phyloP scores from a whole-genome alignment of 1,284 basidiomycete species.

The Puccinia horiana region DNA sequence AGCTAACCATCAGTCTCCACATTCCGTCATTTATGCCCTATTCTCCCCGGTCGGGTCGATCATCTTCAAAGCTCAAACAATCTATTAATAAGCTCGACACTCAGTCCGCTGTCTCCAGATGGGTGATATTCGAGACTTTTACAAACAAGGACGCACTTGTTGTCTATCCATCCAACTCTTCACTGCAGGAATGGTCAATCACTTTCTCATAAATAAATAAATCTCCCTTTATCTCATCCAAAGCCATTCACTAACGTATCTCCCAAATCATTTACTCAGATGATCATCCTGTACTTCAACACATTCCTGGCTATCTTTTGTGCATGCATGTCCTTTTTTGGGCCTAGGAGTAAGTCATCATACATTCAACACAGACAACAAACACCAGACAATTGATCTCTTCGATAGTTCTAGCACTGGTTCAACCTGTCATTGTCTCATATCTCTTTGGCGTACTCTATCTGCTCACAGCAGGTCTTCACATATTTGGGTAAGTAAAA shows the following conservation, averaged over 20 bases:
- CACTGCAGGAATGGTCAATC: conserved; percentile 15
- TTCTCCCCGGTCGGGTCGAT: not conserved
- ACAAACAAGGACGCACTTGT: conserved; percentile 45
- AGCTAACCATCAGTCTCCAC: not conserved
- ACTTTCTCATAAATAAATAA: not conserved
- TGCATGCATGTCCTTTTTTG: conserved; percentile 36
- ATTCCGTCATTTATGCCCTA: conserved; percentile 1
- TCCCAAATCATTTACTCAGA: not conserved
- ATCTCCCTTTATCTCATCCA: not conserved
- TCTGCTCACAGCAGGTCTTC: conserved; percentile 2
- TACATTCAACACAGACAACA: not conserved
- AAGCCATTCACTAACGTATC: too few relatives aligned
- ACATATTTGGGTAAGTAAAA: conserved; percentile 31
- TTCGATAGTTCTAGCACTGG: conserved; percentile 40
- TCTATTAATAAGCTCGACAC: not conserved
- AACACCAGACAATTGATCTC: not conserved
- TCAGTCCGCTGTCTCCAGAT: not conserved
- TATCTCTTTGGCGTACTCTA: conserved; percentile 45
- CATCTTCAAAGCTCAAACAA: not conserved
- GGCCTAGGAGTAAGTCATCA: conserved; percentile 42
- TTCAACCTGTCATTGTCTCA: conserved; percentile 16
- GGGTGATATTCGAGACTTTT: conserved; percentile 47
- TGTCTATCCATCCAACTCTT: conserved; percentile 44
- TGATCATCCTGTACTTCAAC: conserved; percentile 43
- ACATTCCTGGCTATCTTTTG: conserved; percentile 29